Conservation (phyloP, 169 alveolate species). For the Cystoisospora suis region DNA sequence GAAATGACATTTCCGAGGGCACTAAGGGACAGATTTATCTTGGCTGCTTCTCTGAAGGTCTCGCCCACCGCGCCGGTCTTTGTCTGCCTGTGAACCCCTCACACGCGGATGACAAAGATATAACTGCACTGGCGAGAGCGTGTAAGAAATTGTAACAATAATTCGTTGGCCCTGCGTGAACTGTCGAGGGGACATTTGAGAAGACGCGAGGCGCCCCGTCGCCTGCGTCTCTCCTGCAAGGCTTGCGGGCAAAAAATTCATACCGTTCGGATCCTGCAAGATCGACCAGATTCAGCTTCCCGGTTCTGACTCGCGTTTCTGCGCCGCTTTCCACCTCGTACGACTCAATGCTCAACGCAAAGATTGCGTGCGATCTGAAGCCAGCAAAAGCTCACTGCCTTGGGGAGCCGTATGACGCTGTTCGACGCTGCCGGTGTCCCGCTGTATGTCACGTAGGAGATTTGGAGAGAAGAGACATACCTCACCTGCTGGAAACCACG, state of each 20-base stretch:
- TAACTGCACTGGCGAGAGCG: neutral
- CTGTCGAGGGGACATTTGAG: no score
- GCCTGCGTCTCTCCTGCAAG: no score
- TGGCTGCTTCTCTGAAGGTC: slow-evolving; percentile 89
- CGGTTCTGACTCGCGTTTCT: slow-evolving; percentile 76
- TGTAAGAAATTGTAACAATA: no score
- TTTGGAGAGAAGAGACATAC: no score
- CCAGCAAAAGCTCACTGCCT: neutral
- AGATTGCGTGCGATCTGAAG: slow-evolving; percentile 87
- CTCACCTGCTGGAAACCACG: slow-evolving; percentile 80
- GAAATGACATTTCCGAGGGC: slow-evolving; percentile 93
- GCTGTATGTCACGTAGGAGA: no score
- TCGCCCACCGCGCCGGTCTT: slow-evolving; percentile 73
- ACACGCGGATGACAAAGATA: neutral
- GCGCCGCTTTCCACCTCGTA: neutral
- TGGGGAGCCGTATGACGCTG: neutral
- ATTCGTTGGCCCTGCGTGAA: no score
- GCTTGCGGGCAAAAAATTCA: no score
- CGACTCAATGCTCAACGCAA: slow-evolving; percentile 87
- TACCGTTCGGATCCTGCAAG: slow-evolving; percentile 90
- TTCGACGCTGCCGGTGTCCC: no score
- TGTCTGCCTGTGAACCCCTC: slow-evolving; percentile 47
- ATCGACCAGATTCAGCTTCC: slow-evolving; percentile 91
- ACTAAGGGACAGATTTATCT: slow-evolving; percentile 91
- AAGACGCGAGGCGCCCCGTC: no score